These are phyloP conservation scores for Sphaerostilbella broomeana DNA, from an alignment of 2,329 filamentous ascomycete genomes.

Conservation along the genomic window DNA sequence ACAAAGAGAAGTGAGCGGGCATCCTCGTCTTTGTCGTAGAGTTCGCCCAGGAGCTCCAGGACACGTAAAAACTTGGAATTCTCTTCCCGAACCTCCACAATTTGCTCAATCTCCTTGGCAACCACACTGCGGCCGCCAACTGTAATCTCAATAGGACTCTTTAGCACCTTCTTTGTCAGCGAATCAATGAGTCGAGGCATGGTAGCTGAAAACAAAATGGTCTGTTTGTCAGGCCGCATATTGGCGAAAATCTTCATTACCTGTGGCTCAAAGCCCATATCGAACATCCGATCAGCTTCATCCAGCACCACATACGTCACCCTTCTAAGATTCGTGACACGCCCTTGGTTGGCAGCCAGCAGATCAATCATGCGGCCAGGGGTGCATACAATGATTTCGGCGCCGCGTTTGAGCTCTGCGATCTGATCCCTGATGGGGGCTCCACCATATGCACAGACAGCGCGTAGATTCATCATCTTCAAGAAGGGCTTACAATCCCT, in stretches of 20 bases:
- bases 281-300: constrained; percentile 98
- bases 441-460: constrained; percentile 90
- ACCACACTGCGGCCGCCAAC: constrained; percentile 84
- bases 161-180: constrained; percentile 79
- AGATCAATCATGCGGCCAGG: constrained; percentile 95
- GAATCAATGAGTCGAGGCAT: constrained; percentile 92
- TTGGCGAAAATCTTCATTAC: constrained; percentile 95
- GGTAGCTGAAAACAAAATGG: constrained; percentile 91
- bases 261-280: constrained; percentile 98
- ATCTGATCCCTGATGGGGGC: constrained; percentile 97
- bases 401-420: constrained; percentile 88
- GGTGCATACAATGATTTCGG: constrained; percentile 91
- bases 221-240: constrained; percentile 86
- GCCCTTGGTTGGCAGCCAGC: constrained; percentile 84
- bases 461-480: constrained; percentile 75
- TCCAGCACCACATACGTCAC: constrained; percentile 94
- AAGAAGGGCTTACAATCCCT: constrained; percentile 91
- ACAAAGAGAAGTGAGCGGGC: constrained; percentile 86
- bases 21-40: constrained; percentile 84
- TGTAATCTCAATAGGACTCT: constrained; percentile 80
- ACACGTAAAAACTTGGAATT: constrained; percentile 76
- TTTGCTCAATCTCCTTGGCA: constrained; percentile 87
- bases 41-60: constrained; percentile 77
- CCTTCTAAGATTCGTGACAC: constrained; percentile 82
- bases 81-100: constrained; percentile 82